Conservation (phyloP, 257 asterid genomes). For the Solanum etuberosum region DNA sequence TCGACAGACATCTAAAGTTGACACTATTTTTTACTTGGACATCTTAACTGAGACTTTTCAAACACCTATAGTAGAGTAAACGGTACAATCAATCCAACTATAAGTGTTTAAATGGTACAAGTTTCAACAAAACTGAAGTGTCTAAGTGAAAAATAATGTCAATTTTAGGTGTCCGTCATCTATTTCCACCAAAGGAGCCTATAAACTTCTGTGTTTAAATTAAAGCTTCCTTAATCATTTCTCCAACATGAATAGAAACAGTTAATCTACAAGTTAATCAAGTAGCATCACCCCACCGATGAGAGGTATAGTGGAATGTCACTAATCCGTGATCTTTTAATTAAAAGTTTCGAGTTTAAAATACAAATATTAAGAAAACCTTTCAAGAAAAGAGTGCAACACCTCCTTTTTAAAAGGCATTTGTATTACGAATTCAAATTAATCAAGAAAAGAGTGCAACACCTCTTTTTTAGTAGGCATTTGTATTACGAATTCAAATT, state of each 20-base stretch:
- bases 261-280: not conserved
- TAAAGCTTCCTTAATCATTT: conserved; percentile 1
- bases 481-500: not conserved
- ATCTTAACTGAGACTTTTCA: no score
- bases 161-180: rapidly evolving
- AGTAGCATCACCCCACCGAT: not conserved
- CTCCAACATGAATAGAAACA: not conserved
- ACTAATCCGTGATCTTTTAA: not conserved
- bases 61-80: not conserved
- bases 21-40: no score
- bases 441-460: not conserved
- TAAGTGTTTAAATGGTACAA: not conserved
- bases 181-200: not conserved
- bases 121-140: rapidly evolving
- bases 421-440: not conserved
- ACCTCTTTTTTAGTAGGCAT: not conserved
- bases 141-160: not conserved
- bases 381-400: not conserved
- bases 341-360: not conserved
- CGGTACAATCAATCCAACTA: not conserved
- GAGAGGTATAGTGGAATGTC: not conserved
- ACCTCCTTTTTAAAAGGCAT: no score
- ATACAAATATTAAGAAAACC: not conserved
- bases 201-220: not conserved
- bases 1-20: not conserved